These are phyloP conservation scores for Volvariella surrecta DNA, from an alignment of 1,284 basidiomycete genomes.

Conservation along the genomic window DNA sequence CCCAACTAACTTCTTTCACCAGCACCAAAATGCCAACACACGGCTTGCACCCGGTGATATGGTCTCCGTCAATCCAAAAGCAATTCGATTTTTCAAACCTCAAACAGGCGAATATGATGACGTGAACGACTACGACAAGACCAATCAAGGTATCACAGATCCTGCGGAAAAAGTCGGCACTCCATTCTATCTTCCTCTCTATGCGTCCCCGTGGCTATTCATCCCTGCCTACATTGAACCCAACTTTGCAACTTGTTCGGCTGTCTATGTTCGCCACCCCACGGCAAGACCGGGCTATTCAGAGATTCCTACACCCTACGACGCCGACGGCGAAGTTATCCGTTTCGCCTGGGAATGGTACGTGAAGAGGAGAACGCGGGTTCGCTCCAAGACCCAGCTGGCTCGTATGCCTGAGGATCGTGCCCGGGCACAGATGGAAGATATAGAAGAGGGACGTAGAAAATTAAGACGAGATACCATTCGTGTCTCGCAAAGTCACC, in stretches of 20 bases:
- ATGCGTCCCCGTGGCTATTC: conserved; percentile 89
- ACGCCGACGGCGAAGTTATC: conserved; percentile 87
- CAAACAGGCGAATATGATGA: conserved; percentile 25
- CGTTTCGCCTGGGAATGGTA: conserved; percentile 93
- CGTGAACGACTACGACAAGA: conserved; percentile 11
- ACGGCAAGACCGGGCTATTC: conserved; percentile 89
- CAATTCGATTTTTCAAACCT: conserved; percentile 70
- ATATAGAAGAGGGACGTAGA: conserved; percentile 17
- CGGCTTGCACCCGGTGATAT: conserved; percentile 92
- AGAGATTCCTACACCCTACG: conserved; percentile 90
- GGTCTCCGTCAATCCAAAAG: conserved; percentile 79
- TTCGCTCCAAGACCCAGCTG: conserved; percentile 60
- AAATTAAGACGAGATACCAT: conserved; percentile 6
- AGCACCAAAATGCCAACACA: conserved; percentile 86
- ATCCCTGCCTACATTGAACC: conserved; percentile 93
- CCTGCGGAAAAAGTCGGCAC: conserved; percentile 23
- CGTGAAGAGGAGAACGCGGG: conserved; percentile 59
- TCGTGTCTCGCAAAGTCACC: neutral
- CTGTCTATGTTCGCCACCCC: conserved; percentile 91
- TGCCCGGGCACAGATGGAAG: conserved; percentile 22
- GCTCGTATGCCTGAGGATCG: conserved; percentile 65
- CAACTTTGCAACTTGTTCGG: conserved; percentile 87
- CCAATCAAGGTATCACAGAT: neutral
- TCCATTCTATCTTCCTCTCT: conserved; percentile 84
- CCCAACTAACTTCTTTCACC: conserved; percentile 7